phyloP scores from a whole-genome alignment of 208 protist genomes.

The Novymonas esmeraldas region DNA sequence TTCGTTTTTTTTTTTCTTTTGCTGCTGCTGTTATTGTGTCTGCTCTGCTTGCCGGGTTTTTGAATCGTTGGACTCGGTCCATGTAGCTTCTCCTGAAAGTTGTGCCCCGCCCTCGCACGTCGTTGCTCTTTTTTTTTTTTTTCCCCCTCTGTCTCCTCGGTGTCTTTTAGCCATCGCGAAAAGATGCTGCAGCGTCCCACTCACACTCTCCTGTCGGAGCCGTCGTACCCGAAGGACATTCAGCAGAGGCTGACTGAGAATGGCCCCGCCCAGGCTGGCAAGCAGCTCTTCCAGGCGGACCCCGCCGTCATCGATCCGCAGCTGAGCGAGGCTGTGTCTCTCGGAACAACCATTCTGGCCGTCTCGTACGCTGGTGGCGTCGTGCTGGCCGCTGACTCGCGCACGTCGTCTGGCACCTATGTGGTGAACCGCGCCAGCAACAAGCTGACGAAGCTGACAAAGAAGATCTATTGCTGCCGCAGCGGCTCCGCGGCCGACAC shows the following conservation, averaged over 20 bases:
- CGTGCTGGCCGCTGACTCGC: slow-evolving; percentile 97
- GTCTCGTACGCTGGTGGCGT: slow-evolving; percentile 97
- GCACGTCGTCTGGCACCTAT: slow-evolving; percentile 97
- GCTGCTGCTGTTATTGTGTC: background rate
- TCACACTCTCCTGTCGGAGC: slow-evolving; percentile 75
- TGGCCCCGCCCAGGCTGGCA: slow-evolving; percentile 63
- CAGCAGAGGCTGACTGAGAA: slow-evolving; percentile 55
- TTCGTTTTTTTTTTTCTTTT: background rate
- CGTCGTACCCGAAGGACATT: slow-evolving; percentile 67
- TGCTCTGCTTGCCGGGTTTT: background rate
- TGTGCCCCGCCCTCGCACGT: too few relatives aligned
- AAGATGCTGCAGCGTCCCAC: slow-evolving; percentile 78
- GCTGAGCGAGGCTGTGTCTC: slow-evolving; percentile 83
- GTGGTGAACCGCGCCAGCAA: slow-evolving; percentile 98
- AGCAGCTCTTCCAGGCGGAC: slow-evolving; percentile 72
- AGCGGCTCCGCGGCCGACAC: slow-evolving; percentile 99
- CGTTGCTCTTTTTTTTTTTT: slow-evolving; percentile 9
- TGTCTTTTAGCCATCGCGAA: background rate
- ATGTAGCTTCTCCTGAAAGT: too few relatives aligned
- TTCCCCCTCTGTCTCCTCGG: background rate
- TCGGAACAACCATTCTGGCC: slow-evolving; percentile 98
- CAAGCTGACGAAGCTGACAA: slow-evolving; percentile 97
- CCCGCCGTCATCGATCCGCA: slow-evolving; percentile 83
- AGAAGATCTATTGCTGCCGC: slow-evolving; percentile 97
- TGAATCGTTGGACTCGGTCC: too few relatives aligned